A percentile compares a stretch with the other conserved stretches of the same genome.
Evolutionary conservation across 1,284 basidiomycete species (phyloP).

Genomic region (Ustilago xerochloae): DNA sequence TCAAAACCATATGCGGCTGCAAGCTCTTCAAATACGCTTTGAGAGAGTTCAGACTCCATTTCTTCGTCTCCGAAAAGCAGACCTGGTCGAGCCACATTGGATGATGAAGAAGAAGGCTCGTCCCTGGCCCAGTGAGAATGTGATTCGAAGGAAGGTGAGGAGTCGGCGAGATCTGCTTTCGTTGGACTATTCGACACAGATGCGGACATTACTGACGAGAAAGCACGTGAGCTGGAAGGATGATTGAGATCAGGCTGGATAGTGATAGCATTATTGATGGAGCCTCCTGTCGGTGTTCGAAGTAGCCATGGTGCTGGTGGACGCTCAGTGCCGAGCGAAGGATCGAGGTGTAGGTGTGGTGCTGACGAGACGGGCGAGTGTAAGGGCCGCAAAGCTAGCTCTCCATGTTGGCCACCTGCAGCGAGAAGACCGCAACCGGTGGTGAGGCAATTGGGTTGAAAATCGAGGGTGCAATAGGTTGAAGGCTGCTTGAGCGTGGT

Average conservation of each 20-base stretch:
- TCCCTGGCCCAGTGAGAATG: conserved; percentile 32
- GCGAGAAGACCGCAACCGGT: conserved; percentile 75
- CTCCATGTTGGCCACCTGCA: conserved; percentile 82
- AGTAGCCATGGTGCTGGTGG: conserved; percentile 59
- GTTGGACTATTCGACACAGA: neutral
- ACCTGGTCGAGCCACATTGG: conserved; percentile 22
- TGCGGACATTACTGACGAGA: neutral
- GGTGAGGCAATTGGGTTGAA: conserved; percentile 74
- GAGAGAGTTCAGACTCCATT: conserved; percentile 39
- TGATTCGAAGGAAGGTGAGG: neutral
- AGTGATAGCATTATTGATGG: conserved; percentile 83
- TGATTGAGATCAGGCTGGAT: conserved; percentile 59
- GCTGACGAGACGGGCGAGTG: conserved; percentile 61
- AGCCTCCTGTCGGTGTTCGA: conserved; percentile 74
- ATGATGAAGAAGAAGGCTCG: conserved; percentile 16
- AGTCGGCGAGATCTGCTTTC: conserved; percentile 23
- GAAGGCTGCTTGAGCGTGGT: conserved; percentile 67
- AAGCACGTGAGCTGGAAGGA: conserved; percentile 2
- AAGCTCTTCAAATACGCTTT: conserved; percentile 45
- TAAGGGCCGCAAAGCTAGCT: conserved; percentile 77
- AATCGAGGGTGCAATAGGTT: conserved; percentile 77
- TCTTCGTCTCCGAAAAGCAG: conserved; percentile 40
- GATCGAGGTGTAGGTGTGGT: conserved; percentile 11
- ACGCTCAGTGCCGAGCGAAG: conserved; percentile 12
- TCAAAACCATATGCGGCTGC: conserved; percentile 48